phyloP scores from a whole-genome alignment of 805 yeast genomes.

The Candida sonorensis region DNA sequence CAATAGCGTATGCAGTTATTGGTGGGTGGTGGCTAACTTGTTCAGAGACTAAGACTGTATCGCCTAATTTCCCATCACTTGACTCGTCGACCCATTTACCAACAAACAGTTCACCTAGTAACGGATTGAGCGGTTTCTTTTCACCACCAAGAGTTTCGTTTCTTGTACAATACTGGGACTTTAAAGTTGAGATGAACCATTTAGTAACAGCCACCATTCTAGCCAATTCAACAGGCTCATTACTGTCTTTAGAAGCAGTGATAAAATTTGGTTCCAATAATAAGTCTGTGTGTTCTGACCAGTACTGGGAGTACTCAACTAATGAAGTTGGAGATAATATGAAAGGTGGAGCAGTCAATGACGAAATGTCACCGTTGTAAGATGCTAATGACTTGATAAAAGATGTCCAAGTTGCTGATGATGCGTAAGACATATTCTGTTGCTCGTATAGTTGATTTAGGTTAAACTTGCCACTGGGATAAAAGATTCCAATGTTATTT shows the following conservation, averaged over 20 bases:
- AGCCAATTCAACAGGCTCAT: conserved; percentile 48
- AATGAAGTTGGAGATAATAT: conserved; percentile 86
- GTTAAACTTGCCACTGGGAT: too few species aligned
- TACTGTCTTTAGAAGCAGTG: conserved; percentile 29
- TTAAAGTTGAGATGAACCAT: conserved; percentile 88
- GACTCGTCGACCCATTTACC: conserved; percentile 74
- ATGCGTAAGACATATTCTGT: conserved; percentile 4
- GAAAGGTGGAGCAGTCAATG: conserved; percentile 96
- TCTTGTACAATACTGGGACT: conserved; percentile 91
- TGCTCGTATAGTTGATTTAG: neutral
- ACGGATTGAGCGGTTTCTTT: conserved; percentile 95
- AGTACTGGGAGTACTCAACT: conserved; percentile 88
- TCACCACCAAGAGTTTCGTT: conserved; percentile 91
- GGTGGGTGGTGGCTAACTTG: conserved; percentile 99
- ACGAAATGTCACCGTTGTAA: conserved; percentile 88
- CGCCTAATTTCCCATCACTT: conserved; percentile 51
- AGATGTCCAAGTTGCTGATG: conserved; percentile 70
- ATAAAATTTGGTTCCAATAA: conserved; percentile 64
- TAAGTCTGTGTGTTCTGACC: conserved; percentile 90
- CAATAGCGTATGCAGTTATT: conserved; percentile 82
- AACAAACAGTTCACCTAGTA: conserved; percentile 87
- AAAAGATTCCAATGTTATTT: too few species aligned
- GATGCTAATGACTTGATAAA: conserved; percentile 87
- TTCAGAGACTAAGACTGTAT: conserved; percentile 73
- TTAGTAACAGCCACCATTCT: conserved; percentile 76